Percentiles rank a stretch among this genome's conserved stretches.
Conservation (phyloP, 495 filamentous ascomycete species). For the Aspergillus diversus region DNA sequence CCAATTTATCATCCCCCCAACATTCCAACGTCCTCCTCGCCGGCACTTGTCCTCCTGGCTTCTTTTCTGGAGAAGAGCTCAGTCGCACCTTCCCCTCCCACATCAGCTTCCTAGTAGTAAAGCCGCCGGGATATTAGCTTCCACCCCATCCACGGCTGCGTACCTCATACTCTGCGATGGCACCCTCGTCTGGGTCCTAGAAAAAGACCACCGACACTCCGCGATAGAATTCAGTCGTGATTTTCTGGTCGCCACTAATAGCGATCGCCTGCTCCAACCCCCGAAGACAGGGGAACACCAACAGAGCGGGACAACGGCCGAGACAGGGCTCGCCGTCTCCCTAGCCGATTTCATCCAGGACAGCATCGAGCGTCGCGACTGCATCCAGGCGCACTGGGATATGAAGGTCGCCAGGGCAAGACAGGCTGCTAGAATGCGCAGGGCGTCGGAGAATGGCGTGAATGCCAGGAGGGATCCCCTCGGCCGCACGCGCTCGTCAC, state of each 20-base stretch:
- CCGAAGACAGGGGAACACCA: conserved; percentile 2
- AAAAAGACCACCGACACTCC: conserved; percentile 59
- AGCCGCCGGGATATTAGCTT: conserved; percentile 38
- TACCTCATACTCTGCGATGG: conserved; percentile 63
- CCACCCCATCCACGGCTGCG: conserved; percentile 52
- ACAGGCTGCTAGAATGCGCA: conserved; percentile 8
- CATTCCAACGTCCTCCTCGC: neutral
- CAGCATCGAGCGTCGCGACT: conserved; percentile 39
- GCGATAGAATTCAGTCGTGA: conserved; percentile 37
- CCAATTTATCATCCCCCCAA: conserved; percentile 40
- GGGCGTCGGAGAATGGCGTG: neutral
- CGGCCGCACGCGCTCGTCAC: conserved; percentile 17
- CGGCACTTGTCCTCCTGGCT: too few relatives aligned
- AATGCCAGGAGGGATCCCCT: conserved; percentile 15
- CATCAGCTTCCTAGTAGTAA: conserved; percentile 24
- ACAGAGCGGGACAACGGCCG: conserved; percentile 22
- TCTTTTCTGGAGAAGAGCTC: neutral
- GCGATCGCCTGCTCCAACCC: conserved; percentile 41
- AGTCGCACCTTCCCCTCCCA: neutral
- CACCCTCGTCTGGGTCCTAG: conserved; percentile 46
- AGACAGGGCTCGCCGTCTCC: conserved; percentile 24
- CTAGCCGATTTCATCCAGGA: conserved; percentile 46
- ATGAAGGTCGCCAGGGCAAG: conserved; percentile 24
- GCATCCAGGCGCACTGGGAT: conserved; percentile 47
- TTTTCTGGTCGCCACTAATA: conserved; percentile 63